Base-by-base conservation (phyloP, 2,329 filamentous ascomycete genomes). In the Podosphaera aphanis region DNA sequence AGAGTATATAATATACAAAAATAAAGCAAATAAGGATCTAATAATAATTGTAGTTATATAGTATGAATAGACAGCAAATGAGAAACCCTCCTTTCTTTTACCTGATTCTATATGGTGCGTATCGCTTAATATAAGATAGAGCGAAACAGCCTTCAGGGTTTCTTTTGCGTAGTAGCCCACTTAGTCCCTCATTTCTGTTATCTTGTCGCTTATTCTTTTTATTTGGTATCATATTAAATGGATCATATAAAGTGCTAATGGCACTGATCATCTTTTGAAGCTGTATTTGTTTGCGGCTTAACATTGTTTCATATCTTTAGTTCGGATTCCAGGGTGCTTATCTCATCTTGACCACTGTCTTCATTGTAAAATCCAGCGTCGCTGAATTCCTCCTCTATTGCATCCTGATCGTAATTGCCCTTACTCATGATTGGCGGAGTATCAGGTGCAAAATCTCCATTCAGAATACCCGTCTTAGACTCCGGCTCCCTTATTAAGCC, bases 351-450 rank as follows among this genome's bases (percentile, higher is more conserved):
- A 48, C 56, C 56, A 50, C 57, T 55, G 48, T 59, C 57, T 51
- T 60, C 58, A 48, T 60, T 57, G 48, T 59, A 59, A 47, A 60
- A 60, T 5, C 58, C 58, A 15, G 56, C 56, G 47, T 59, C 57
- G 21, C 51, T 56, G 23, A 57, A 58, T 57, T 74, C 70, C 53
- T 68, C 72, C 2, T 68, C 65, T 33, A 68, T 68, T 5, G 74
- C 74, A 57, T 79, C 74, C 25, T 66, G 66, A 56, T 79, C 74
- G 56, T 78, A 79, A 27, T 65, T 43, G 20, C 27, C 29, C 29
- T 66, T 59, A 29, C 64, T 64, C 69, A 74, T 72, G 70, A 77
- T 76, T 0, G 72, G 72, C 23, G 74, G 73, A 46, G 74, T 78
- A 62, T 58, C 46, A 63, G 45, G 63, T 62, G 1, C 13, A 19